A percentile compares a stretch with the other conserved stretches of the same genome.
These are phyloP conservation scores for Rhizopogon vulgaris DNA, from an alignment of 768 basidiomycete species.

Conservation along the genomic window DNA sequence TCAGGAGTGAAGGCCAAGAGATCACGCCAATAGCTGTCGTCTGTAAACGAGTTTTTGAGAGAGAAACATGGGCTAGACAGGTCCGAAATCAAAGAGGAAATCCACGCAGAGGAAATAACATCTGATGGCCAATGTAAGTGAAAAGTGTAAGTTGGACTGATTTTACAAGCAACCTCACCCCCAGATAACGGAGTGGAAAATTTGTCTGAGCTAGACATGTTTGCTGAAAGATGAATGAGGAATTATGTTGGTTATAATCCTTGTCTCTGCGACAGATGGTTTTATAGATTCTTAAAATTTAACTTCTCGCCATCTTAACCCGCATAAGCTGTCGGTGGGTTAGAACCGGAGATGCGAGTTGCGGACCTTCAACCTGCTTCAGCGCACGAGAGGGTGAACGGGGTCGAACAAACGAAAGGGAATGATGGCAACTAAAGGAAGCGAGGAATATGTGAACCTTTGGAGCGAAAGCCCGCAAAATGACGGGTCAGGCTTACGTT, in stretches of 20 bases:
- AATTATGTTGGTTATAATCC: background rate
- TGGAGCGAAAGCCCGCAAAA: too few species aligned
- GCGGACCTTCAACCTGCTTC: too few species aligned
- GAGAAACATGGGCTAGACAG: background rate
- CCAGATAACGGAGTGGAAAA: background rate
- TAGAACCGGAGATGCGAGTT: too few species aligned
- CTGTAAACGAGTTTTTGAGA: background rate
- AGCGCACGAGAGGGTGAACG: too few species aligned
- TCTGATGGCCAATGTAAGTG: background rate
- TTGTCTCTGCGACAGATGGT: background rate
- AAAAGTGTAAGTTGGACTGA: too few species aligned
- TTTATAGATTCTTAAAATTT: background rate
- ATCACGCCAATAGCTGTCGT: slow-evolving; percentile 5
- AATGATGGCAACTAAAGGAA: too few species aligned
- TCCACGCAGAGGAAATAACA: background rate
- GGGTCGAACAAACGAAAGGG: too few species aligned
- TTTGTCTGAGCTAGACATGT: background rate
- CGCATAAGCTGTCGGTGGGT: too few species aligned
- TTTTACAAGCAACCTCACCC: background rate
- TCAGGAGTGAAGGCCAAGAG: slow-evolving; percentile 4
- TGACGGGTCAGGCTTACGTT: too few species aligned
- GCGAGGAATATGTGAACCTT: too few species aligned
- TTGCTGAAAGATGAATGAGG: background rate
- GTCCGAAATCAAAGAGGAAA: background rate
- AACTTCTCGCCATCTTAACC: too few species aligned